A percentile compares a stretch with the other conserved stretches of the same genome.
phyloP scores from a whole-genome alignment of 495 filamentous ascomycete genomes.

The Podospora fimiseda region DNA sequence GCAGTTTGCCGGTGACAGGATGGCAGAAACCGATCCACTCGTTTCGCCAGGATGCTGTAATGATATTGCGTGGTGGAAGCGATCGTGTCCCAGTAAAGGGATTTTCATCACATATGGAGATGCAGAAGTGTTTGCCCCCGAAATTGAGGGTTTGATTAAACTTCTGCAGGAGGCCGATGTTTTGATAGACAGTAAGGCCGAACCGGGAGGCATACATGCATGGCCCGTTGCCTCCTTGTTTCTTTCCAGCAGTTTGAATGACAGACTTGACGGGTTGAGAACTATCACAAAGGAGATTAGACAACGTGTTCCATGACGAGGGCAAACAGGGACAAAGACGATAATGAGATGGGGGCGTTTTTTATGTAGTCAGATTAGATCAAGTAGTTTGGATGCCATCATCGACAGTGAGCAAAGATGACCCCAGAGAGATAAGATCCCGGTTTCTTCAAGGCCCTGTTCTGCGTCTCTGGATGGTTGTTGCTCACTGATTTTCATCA shows the following conservation, averaged over 20 bases:
- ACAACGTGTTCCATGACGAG: conserved; percentile 22
- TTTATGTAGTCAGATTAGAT: conserved; percentile 52
- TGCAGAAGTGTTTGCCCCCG: conserved; percentile 64
- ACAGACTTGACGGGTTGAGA: conserved; percentile 52
- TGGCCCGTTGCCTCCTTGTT: conserved; percentile 73
- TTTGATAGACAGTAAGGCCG: conserved; percentile 41
- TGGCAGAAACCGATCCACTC: conserved; percentile 44
- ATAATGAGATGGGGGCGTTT: background rate
- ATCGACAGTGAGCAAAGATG: conserved; percentile 45
- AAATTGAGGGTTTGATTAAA: conserved; percentile 48
- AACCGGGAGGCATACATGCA: conserved; percentile 62
- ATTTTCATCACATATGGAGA: conserved; percentile 59
- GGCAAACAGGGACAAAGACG: conserved; percentile 6
- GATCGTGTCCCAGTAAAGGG: conserved; percentile 52
- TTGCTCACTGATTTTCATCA: conserved; percentile 43
- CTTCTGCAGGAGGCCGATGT: conserved; percentile 43
- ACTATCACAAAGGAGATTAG: conserved; percentile 48
- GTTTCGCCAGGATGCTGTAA: conserved; percentile 63
- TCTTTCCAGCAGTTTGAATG: conserved; percentile 47
- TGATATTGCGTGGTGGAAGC: conserved; percentile 56
- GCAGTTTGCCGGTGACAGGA: conserved; percentile 53
- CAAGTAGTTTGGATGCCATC: conserved; percentile 44
- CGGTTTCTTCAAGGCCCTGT: conserved; percentile 38
- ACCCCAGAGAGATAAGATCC: conserved; percentile 34
- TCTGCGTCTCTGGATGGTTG: conserved; percentile 35